Percentiles rank a stretch among this genome's conserved stretches.
Conservation (phyloP, 352 stramenopile species). For the Pythium periplocum region DNA sequence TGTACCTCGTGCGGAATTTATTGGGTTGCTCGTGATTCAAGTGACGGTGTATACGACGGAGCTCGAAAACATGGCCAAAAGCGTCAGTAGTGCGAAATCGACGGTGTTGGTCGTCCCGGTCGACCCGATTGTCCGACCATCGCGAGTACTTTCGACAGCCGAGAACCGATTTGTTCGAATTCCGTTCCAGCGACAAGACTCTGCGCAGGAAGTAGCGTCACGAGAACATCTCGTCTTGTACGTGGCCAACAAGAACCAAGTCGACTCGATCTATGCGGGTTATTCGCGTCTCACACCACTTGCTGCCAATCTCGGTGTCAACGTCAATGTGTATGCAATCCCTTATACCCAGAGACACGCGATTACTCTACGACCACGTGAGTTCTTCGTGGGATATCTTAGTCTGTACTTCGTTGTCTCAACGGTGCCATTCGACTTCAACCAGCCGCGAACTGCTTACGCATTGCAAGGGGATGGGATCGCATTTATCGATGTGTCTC, state of each 20-base stretch:
- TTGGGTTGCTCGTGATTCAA: background rate
- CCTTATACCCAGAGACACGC: background rate
- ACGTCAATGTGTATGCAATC: background rate
- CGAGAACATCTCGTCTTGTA: slow-evolving; percentile 40
- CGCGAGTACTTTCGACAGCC: slow-evolving; percentile 3
- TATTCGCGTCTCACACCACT: slow-evolving; percentile 14
- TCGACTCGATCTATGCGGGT: slow-evolving; percentile 36
- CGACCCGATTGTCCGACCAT: slow-evolving; percentile 11
- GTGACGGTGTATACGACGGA: slow-evolving; percentile 6
- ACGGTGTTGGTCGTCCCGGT: slow-evolving; percentile 9
- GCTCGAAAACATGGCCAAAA: background rate
- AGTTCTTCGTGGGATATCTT: background rate
- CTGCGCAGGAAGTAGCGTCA: slow-evolving; percentile 21
- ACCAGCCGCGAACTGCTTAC: background rate
- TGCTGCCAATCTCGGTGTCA: background rate
- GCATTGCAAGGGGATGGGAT: background rate
- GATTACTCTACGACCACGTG: background rate
- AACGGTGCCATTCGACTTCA: background rate
- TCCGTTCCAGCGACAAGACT: slow-evolving; percentile 32
- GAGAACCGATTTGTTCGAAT: slow-evolving; percentile 34
- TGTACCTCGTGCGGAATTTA: slow-evolving; percentile 1
- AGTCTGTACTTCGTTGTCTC: background rate
- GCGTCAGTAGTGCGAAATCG: background rate
- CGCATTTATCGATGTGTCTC: background rate
- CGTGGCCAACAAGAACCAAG: slow-evolving; percentile 22